Percentiles rank a stretch among this genome's conserved stretches.
Evolutionary conservation across 495 filamentous ascomycete genomes (phyloP).

Genomic region (Neurospora sp.): DNA sequence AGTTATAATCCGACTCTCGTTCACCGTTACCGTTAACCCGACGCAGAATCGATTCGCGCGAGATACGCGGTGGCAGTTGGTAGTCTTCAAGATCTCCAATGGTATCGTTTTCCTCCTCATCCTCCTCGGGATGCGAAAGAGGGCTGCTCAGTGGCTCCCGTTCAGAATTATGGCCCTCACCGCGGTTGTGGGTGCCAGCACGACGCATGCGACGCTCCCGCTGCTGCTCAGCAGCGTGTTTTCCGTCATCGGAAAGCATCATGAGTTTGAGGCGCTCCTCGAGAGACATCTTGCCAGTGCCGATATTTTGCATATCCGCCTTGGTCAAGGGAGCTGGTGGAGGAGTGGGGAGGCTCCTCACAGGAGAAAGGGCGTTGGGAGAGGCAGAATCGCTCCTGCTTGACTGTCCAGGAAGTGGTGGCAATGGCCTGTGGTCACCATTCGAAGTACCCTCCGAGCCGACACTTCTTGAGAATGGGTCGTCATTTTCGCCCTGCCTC

Average conservation of each 20-base stretch:
- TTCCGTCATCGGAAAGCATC: constrained; percentile 59
- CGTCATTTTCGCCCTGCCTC: constrained; percentile 64
- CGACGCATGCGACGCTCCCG: constrained; percentile 52
- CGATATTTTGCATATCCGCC: constrained; percentile 59
- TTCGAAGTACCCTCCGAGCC: constrained; percentile 55
- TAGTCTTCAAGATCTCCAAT: constrained; percentile 49
- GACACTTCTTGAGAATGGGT: constrained; percentile 64
- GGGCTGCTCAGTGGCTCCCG: constrained; percentile 29
- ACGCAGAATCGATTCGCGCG: constrained; percentile 83
- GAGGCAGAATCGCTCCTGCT: constrained; percentile 28
- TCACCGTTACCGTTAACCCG: constrained; percentile 68
- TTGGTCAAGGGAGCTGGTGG: constrained; percentile 58
- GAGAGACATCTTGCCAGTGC: constrained; percentile 59
- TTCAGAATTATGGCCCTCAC: constrained; percentile 39
- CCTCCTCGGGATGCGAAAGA: constrained; percentile 20
- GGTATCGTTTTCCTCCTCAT: constrained; percentile 37
- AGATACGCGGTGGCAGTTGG: constrained; percentile 66
- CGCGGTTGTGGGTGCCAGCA: constrained; percentile 36
- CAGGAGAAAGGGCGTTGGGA: constrained; percentile 43
- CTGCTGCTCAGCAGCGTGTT: constrained; percentile 43
- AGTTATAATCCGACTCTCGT: constrained; percentile 52
- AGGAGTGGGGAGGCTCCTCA: constrained; percentile 54
- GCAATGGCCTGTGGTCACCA: constrained; percentile 62
- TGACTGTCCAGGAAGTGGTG: constrained; percentile 51
- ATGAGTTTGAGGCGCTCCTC: constrained; percentile 75